These are phyloP conservation scores for Phytophthora vignae DNA, from an alignment of 352 stramenopile genomes.

Conservation along the genomic window DNA sequence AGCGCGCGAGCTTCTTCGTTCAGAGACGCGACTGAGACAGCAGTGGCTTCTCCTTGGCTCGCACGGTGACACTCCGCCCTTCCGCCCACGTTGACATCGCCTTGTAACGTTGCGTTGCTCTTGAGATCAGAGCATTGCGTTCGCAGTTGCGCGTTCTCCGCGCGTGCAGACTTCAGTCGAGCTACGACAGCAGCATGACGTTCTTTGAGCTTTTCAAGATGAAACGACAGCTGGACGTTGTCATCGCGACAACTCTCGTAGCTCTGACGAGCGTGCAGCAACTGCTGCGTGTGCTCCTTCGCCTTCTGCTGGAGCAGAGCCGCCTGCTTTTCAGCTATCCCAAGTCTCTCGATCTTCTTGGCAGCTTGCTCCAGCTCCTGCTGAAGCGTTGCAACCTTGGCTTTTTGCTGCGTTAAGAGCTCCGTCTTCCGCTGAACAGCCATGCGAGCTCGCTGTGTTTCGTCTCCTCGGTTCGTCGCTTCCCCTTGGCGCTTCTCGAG, in stretches of 20 bases:
- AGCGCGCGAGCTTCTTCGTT: conserved; percentile 51
- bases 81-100: neutral
- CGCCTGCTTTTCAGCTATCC: conserved; percentile 37
- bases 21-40: conserved; percentile 14
- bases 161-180: conserved; percentile 46
- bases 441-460: conserved; percentile 42
- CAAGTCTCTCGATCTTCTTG: conserved; percentile 36
- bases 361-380: conserved; percentile 36
- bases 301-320: conserved; percentile 39
- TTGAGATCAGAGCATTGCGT: conserved; percentile 32
- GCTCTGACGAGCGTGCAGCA: conserved; percentile 47
- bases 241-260: conserved; percentile 38
- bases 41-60: conserved; percentile 7
- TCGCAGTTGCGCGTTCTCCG: conserved; percentile 48
- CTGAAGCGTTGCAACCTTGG: conserved; percentile 34
- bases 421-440: conserved; percentile 63
- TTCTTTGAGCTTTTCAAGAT: conserved; percentile 48
- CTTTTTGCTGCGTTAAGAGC: conserved; percentile 52
- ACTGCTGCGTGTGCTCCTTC: conserved; percentile 49
- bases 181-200: conserved; percentile 27
- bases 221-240: conserved; percentile 45
- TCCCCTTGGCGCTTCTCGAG: conserved; percentile 42
- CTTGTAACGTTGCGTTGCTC: conserved; percentile 6
- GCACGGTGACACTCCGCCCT: neutral
- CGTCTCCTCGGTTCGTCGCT: conserved; percentile 25